Evolutionary conservation across 768 basidiomycete species (phyloP).

Genomic region (Russula compacta): DNA sequence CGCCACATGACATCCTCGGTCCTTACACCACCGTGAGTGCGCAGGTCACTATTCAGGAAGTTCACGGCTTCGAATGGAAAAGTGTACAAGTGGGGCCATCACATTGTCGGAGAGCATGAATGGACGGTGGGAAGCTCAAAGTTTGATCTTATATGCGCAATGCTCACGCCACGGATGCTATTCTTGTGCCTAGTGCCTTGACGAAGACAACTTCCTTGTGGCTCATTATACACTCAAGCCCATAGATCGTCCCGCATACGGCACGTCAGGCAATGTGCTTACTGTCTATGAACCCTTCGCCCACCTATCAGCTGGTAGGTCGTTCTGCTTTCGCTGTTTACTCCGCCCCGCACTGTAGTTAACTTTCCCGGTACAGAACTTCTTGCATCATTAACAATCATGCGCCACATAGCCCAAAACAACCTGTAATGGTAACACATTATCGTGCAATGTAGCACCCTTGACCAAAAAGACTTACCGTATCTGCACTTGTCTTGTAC

Average conservation of each 20-base stretch:
- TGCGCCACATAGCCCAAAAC: constrained; percentile 22
- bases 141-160: constrained; percentile 5
- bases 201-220: constrained; percentile 44
- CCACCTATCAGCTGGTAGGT: constrained; percentile 45
- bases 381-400: constrained; percentile 19
- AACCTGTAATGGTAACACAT: constrained; percentile 6
- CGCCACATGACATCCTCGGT: neutral
- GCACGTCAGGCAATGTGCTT: constrained; percentile 53
- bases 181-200: constrained; percentile 38
- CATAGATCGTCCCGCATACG: constrained; percentile 43
- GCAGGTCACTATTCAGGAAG: constrained; percentile 58
- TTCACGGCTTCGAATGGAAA: constrained; percentile 60
- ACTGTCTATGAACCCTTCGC: constrained; percentile 49
- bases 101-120: constrained; percentile 48
- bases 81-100: constrained; percentile 63
- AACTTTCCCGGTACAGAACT: constrained; percentile 11
- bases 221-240: constrained; percentile 60
- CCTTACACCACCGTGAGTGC: neutral
- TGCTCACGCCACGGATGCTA: neutral
- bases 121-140: constrained; percentile 51
- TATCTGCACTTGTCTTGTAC: neutral
- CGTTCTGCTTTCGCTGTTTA: neutral
- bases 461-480: neutral
- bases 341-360: neutral
- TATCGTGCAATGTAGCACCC: neutral